Evolutionary conservation across 208 protist species (phyloP).

Genomic region (Crithidia brevicula): DNA sequence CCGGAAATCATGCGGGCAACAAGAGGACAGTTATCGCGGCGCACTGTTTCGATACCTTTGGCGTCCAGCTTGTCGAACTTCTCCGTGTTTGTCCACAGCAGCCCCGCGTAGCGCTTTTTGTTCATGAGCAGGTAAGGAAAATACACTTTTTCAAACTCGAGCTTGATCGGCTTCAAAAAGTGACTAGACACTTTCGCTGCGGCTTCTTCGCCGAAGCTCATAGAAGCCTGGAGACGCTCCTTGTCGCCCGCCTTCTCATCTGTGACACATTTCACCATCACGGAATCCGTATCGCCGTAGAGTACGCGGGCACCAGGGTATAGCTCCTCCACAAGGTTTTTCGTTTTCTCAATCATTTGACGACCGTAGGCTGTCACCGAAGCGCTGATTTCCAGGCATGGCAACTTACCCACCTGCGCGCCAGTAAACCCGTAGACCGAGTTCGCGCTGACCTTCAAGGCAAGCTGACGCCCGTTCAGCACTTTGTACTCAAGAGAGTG

Average conservation of each 20-base stretch:
- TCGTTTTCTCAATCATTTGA: slow-evolving; percentile 99
- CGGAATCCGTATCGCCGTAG: slow-evolving; percentile 99
- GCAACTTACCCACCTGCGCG: slow-evolving; percentile 97
- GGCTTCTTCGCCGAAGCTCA: slow-evolving; percentile 92
- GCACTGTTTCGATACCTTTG: slow-evolving; percentile 99
- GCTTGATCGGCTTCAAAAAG: slow-evolving; percentile 97
- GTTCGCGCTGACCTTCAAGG: slow-evolving; percentile 99
- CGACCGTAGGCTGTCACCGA: slow-evolving; percentile 98
- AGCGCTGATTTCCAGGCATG: slow-evolving; percentile 97
- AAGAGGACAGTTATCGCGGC: slow-evolving; percentile 99
- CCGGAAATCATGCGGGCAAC: slow-evolving; percentile 84
- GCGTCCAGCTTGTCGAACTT: slow-evolving; percentile 99
- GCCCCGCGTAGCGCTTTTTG: slow-evolving; percentile 99
- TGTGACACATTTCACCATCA: slow-evolving; percentile 97
- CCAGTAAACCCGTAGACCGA: slow-evolving; percentile 99
- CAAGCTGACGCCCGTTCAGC: slow-evolving; percentile 99
- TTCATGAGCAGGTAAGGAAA: slow-evolving; percentile 99
- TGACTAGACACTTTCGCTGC: slow-evolving; percentile 88
- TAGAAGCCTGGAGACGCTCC: slow-evolving; percentile 60
- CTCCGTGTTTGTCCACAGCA: slow-evolving; percentile 98
- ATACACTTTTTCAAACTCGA: slow-evolving; percentile 99
- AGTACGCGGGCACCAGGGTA: slow-evolving; percentile 98
- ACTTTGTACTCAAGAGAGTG: slow-evolving; percentile 89
- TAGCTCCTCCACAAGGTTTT: slow-evolving; percentile 93
- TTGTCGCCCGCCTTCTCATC: slow-evolving; percentile 70